Base-by-base conservation (phyloP, 148 eudicot genomes). In the Amaranthus palmeri region DNA sequence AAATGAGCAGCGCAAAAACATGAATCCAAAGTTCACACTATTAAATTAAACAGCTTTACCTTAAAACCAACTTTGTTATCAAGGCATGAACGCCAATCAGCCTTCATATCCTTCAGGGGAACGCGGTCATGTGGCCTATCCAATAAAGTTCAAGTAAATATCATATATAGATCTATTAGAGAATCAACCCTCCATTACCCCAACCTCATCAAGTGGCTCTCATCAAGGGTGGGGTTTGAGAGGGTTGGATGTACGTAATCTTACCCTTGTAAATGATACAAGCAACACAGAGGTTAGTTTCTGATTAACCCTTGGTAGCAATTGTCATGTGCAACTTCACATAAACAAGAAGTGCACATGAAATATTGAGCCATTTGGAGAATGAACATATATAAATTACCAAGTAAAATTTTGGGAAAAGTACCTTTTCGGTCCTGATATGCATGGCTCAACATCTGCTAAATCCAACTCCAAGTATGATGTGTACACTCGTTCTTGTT, bases 351-450 rank as follows among this genome's bases (percentile, higher is more conserved):
- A 63, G 70, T 12, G 46, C 2, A 25, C 36, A 25, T 25, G 36
- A 25, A 25, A 25, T 25, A 25, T 25, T 25, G 36, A 25, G 36
- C 36, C 36, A 25, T 25, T 25, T 25, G 1, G 36, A 25, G 36
- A 25, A 25, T 25, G 36, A 25, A 25, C 36, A 25, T 25, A 25
- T 25, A 25, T n/a, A n/a, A 25, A 25, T 25, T 25, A 25, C 36
- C 36, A 25, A 25, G 36, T 25, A 25, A 25, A 25, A 1, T 25
- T 25, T 25, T 25, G 36, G 36, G 36, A 25, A 25, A 25, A 25
- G 36, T 81, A 91, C 97, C 98, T 78, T 86, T 93, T 93, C 10
- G 98, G 98, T 77, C 98, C 98, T 42, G 98, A 91, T 13, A 93
- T 70, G 79, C 92, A 93, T 10, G 98, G 97, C 71, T 82, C 97